phyloP scores from a whole-genome alignment of 1,139 yeast genomes.

The Insectozyma bohioensis region DNA sequence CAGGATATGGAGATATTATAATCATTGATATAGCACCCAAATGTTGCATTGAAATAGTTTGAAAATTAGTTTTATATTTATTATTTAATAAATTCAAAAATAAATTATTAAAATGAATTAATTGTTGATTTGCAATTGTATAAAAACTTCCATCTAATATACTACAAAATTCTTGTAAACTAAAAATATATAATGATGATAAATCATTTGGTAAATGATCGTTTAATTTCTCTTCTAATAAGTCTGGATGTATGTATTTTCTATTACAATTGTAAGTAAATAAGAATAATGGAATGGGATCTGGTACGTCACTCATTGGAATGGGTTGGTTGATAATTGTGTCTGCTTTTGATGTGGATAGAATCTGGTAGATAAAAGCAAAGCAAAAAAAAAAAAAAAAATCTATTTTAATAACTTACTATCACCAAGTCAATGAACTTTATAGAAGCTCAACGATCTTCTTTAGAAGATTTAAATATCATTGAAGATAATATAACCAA shows the following conservation, averaged over 20 bases:
- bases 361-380: too few relatives aligned
- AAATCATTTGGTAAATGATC: constrained; percentile 31
- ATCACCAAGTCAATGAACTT: constrained; percentile 4
- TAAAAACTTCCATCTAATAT: constrained; percentile 61
- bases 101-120: constrained; percentile 41
- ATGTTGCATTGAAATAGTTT: constrained; percentile 45
- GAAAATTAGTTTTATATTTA: constrained; percentile 37
- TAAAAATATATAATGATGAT: constrained; percentile 59
- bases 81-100: constrained; percentile 40
- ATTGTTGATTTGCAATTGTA: constrained; percentile 33
- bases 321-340: too few relatives aligned
- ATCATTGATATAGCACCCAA: constrained; percentile 69
- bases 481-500: constrained; percentile 33
- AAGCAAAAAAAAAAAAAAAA: too few relatives aligned
- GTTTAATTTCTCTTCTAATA: constrained; percentile 23
- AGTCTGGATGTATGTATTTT: constrained; percentile 22
- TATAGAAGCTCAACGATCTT: constrained; percentile 35
- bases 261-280: constrained; percentile 44
- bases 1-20: constrained; percentile 47
- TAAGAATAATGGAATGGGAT: constrained; percentile 24
- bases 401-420: too few relatives aligned
- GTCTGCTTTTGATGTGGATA: too few relatives aligned
- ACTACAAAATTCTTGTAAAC: constrained; percentile 73
- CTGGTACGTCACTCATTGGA: too few relatives aligned
- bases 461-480: constrained; percentile 38